Evolutionary conservation across 192 early-diverging fungal species (phyloP).

Genomic region (Chytriomyces hyalinus): DNA sequence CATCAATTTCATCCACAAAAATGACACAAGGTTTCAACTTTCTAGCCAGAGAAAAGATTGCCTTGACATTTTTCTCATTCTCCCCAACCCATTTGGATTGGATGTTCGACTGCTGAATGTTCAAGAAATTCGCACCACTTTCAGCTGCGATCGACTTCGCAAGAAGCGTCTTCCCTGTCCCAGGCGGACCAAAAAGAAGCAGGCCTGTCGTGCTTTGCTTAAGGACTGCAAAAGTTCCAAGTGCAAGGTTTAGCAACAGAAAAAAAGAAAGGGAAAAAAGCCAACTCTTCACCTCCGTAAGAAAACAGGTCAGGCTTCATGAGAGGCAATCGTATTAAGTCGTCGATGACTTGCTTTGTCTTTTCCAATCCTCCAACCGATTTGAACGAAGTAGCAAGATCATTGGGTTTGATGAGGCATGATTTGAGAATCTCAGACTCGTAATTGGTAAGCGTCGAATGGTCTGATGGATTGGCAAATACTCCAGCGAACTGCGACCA

Average conservation of each 20-base stretch:
- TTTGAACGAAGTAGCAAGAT: slow-evolving; percentile 20
- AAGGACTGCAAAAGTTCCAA: slow-evolving; percentile 25
- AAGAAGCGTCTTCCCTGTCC: slow-evolving; percentile 97
- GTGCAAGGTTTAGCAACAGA: neutral
- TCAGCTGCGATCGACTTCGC: slow-evolving; percentile 96
- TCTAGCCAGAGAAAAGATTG: slow-evolving; percentile 88
- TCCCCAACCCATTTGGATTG: slow-evolving; percentile 94
- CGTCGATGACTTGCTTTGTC: slow-evolving; percentile 43
- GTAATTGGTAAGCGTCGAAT: slow-evolving; percentile 15
- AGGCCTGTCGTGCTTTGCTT: slow-evolving; percentile 60
- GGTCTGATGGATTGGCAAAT: slow-evolving; percentile 26
- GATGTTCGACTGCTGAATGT: slow-evolving; percentile 93
- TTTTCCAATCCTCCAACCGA: slow-evolving; percentile 34
- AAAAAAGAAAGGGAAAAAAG: neutral
- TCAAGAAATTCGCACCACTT: slow-evolving; percentile 94
- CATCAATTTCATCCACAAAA: slow-evolving; percentile 99
- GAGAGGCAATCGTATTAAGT: slow-evolving; percentile 48
- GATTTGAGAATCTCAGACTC: slow-evolving; percentile 22
- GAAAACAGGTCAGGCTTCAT: slow-evolving; percentile 45
- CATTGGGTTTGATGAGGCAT: slow-evolving; percentile 17
- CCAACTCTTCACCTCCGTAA: slow-evolving; percentile 35
- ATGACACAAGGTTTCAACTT: slow-evolving; percentile 97
- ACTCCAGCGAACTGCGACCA: slow-evolving; percentile 23
- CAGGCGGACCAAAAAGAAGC: slow-evolving; percentile 94
- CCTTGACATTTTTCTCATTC: slow-evolving; percentile 90